These are phyloP conservation scores for Pichia sp. DNA, from an alignment of 1,139 yeast genomes.

Conservation along the genomic window DNA sequence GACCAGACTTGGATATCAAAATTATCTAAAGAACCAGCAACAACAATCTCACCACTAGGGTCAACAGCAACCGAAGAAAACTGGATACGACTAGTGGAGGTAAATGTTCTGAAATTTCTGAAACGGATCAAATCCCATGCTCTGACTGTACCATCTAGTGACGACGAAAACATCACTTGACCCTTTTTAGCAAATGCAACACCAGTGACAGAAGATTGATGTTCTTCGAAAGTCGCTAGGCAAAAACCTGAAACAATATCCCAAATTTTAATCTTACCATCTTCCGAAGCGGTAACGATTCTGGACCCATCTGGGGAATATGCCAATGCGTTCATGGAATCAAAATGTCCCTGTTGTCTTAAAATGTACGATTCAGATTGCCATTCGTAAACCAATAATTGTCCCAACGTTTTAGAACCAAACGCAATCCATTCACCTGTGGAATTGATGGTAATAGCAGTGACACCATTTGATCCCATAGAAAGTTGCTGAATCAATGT, in stretches of 20 bases:
- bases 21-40: slow-evolving; percentile 89
- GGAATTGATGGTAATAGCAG: slow-evolving; percentile 67
- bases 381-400: slow-evolving; percentile 95
- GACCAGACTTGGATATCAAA: slow-evolving; percentile 95
- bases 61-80: slow-evolving; percentile 89
- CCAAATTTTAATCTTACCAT: slow-evolving; percentile 96
- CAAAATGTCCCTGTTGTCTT: slow-evolving; percentile 97
- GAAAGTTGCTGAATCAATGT: slow-evolving; percentile 76
- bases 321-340: slow-evolving; percentile 71
- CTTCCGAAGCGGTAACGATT: slow-evolving; percentile 91
- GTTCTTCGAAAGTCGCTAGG: slow-evolving; percentile 86
- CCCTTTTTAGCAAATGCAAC: slow-evolving; percentile 83
- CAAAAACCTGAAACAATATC: slow-evolving; percentile 91
- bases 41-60: slow-evolving; percentile 94
- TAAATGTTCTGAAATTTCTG: slow-evolving; percentile 89
- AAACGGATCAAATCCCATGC: slow-evolving; percentile 95
- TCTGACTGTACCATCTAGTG: slow-evolving; percentile 92
- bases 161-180: slow-evolving; percentile 81
- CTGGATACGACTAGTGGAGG: slow-evolving; percentile 83
- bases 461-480: slow-evolving; percentile 88
- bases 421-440: slow-evolving; percentile 97
- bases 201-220: slow-evolving; percentile 80
- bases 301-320: slow-evolving; percentile 95
- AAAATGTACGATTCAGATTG: slow-evolving; percentile 92
- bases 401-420: slow-evolving; percentile 90